Conservation (phyloP, 805 yeast genomes). For the Saccharomycopsis lassenensis region DNA sequence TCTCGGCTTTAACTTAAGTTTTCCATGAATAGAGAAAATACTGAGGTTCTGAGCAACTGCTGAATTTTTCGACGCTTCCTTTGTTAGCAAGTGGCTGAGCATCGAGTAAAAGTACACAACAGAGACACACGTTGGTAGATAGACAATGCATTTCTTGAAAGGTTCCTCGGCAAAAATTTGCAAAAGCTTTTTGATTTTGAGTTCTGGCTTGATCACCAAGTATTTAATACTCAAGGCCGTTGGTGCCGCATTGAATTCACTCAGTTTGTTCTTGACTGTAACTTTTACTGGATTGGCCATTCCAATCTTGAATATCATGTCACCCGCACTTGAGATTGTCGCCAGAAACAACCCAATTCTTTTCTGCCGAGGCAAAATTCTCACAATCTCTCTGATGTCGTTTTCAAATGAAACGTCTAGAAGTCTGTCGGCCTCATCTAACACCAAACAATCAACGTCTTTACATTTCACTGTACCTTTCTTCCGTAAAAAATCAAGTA, state of each 20-base stretch:
- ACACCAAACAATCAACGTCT: conserved; percentile 59
- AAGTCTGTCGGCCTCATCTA: conserved; percentile 91
- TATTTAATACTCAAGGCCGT: conserved; percentile 52
- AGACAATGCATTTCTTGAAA: conserved; percentile 76
- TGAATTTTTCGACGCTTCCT: conserved; percentile 19
- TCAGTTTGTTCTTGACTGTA: conserved; percentile 48
- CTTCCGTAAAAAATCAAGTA: conserved; percentile 61
- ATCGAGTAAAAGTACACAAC: conserved; percentile 68
- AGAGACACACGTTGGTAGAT: conserved; percentile 81
- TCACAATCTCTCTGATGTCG: conserved; percentile 58
- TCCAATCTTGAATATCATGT: conserved; percentile 68
- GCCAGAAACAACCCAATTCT: conserved; percentile 93
- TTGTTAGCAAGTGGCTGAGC: conserved; percentile 31
- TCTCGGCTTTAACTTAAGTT: conserved; percentile 71
- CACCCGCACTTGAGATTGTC: conserved; percentile 76
- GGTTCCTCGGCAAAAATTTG: conserved; percentile 40
- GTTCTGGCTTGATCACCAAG: conserved; percentile 44
- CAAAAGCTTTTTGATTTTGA: conserved; percentile 50
- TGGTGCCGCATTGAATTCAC: conserved; percentile 38
- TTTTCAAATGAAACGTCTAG: conserved; percentile 65
- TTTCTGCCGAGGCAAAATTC: conserved; percentile 75
- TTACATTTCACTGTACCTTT: conserved; percentile 37
- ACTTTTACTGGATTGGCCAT: conserved; percentile 88
- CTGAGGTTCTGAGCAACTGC: conserved; percentile 24
- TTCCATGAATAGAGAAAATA: conserved; percentile 81